These are phyloP conservation scores for Tetragonia tetragonoides DNA, from an alignment of 148 eudicot species.

Conservation along the genomic window DNA sequence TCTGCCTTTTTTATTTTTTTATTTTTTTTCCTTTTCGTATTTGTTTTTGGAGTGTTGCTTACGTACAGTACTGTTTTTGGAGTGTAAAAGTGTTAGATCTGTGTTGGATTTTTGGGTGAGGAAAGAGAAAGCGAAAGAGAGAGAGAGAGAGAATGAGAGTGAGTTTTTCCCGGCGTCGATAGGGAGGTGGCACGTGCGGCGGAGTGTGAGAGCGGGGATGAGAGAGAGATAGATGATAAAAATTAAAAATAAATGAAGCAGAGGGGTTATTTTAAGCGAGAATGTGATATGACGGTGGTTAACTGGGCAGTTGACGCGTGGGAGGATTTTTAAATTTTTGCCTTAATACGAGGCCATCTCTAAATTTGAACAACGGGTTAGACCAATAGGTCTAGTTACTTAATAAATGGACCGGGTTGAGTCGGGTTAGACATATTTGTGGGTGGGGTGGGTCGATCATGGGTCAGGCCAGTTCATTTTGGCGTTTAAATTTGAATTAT, in stretches of 20 bases:
- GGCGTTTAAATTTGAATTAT: no score
- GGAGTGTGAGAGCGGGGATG: slow-evolving; percentile 1
- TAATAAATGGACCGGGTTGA: no score
- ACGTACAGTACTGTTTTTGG: background rate
- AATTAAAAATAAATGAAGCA: background rate
- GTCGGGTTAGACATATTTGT: no score
- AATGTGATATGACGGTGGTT: background rate
- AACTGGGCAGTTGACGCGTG: slow-evolving; percentile 3
- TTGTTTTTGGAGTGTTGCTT: background rate
- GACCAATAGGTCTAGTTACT: no score
- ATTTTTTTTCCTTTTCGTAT: background rate
- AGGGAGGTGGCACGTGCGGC: slow-evolving; percentile 47
- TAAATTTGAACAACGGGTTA: no score
- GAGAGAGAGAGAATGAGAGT: slow-evolving; percentile 13
- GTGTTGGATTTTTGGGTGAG: slow-evolving; percentile 16
- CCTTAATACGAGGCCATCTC: no score
- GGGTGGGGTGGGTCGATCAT: no score
- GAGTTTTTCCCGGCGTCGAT: slow-evolving; percentile 50
- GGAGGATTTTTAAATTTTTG: no score
- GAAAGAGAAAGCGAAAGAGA: slow-evolving; percentile 2
- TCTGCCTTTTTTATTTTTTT: background rate
- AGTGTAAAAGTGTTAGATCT: slow-evolving; percentile 22
- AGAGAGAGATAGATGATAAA: background rate
- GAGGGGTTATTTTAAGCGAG: background rate
- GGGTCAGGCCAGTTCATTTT: no score